Evolutionary conservation across 2,329 filamentous ascomycete species (phyloP), one percentile per base, ranked within the genome.

Genomic region (Aaosphaeria arxii): DNA sequence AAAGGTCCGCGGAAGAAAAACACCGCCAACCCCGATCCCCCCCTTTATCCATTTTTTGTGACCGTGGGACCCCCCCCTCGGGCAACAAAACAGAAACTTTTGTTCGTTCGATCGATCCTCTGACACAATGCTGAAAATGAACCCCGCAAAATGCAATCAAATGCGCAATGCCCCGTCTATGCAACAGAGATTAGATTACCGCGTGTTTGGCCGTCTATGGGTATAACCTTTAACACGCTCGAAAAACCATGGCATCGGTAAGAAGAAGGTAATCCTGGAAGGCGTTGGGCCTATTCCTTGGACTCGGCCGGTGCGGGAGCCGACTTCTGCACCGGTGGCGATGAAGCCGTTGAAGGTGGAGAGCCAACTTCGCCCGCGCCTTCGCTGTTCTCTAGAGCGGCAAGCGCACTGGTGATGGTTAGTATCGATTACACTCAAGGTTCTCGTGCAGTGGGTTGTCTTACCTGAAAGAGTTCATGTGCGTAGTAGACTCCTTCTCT

Each of bases 401-500:
- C 77, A 55, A 81, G 74, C 52, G 79, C 77, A 74, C 78, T 81
- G 42, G 7, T 50, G 31, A 17, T 38, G 47, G 52, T 66, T 55
- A 67, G 56, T 50, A 35, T 33, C 38, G 11, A 13, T 29, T 47
- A 11, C 11, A 6, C 41, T 29, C 30, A 6, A 43, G 11, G 4
- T 24, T 24, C 17, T 24, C 17, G 17, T 24, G 17, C 17, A 1
- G n/a, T 7, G 3, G 30, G 36, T 36, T 13, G 30, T 59, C 87
- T 80, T 84, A 96, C 91, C 90, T 92, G 77, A 96, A 99, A 60
- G 91, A 87, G 78, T 99, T 99, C 59, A 86, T 84, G 65, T 72
- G 68, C 31, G 88, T 88, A 50, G 83, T 86, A 58, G 83, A 78
- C 71, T 86, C 83, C 63, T 79, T 78, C 61, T 81, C 78, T 62